phyloP scores from a whole-genome alignment of 306 rosid species.

The Alnus rubra region DNA sequence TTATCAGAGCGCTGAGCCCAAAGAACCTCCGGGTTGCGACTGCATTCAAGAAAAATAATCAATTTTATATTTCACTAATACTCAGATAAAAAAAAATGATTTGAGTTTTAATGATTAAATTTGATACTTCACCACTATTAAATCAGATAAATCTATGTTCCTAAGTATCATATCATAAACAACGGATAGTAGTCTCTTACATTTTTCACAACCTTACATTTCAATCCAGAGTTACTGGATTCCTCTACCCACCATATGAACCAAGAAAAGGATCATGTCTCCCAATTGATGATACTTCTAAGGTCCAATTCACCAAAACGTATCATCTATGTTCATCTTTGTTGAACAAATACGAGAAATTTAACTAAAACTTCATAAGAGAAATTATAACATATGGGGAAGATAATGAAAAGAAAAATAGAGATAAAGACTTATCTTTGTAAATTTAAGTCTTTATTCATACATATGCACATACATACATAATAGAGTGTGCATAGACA shows the following conservation, averaged over 20 bases:
- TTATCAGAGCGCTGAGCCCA: conserved; percentile 95
- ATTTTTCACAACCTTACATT: neutral
- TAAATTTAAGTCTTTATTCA: no score
- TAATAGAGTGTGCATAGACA: no score
- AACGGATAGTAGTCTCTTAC: neutral
- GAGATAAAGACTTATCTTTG: no score
- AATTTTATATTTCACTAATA: neutral
- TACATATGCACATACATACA: no score
- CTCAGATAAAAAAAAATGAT: no score
- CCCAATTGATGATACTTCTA: neutral
- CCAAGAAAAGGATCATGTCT: neutral
- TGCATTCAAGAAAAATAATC: conserved; percentile 21
- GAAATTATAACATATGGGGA: neutral
- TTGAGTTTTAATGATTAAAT: no score
- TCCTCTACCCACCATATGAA: neutral
- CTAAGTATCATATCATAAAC: no score
- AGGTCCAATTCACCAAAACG: neutral
- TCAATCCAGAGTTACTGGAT: neutral
- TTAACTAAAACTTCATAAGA: neutral
- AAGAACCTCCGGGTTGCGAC: conserved; percentile 89
- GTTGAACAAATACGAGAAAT: neutral
- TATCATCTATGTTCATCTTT: neutral
- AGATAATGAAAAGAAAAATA: neutral
- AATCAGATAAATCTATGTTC: neutral
- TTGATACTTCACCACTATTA: no score